A percentile compares a stretch with the other conserved stretches of the same genome.
Conservation (phyloP, 1,284 basidiomycete species). For the Trichosporon coremiiforme region DNA sequence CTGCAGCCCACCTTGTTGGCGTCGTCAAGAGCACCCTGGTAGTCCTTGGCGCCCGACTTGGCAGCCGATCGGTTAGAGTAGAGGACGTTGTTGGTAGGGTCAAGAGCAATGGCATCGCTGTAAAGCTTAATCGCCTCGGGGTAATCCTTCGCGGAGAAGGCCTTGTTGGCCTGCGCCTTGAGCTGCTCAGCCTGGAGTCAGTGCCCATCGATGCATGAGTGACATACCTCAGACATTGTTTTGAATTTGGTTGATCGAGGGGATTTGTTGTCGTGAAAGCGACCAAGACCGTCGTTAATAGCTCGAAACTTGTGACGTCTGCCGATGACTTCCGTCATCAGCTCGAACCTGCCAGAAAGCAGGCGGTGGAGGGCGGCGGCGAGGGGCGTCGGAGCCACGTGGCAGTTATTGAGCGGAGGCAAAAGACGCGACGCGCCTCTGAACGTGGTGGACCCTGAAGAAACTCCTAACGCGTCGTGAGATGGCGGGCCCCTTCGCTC, state of each 20-base stretch:
- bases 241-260: neutral
- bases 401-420: neutral
- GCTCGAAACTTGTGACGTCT: slow-evolving; percentile 4
- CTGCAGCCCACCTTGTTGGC: slow-evolving; percentile 73
- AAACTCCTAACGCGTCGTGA: slow-evolving; percentile 14
- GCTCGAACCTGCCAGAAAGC: slow-evolving; percentile 14
- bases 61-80: slow-evolving; percentile 93
- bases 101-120: slow-evolving; percentile 80
- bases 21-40: slow-evolving; percentile 76
- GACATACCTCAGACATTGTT: slow-evolving; percentile 37
- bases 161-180: slow-evolving; percentile 95
- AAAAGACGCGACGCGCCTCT: slow-evolving; percentile 8
- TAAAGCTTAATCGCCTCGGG: slow-evolving; percentile 80
- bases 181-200: slow-evolving; percentile 61
- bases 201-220: neutral
- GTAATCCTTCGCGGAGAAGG: slow-evolving; percentile 90
- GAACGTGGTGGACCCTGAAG: slow-evolving; percentile 14
- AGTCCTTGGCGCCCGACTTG: slow-evolving; percentile 79
- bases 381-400: neutral
- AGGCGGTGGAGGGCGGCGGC: neutral
- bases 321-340: neutral
- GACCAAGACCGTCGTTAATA: neutral
- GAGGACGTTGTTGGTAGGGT: slow-evolving; percentile 81
- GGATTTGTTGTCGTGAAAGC: slow-evolving; percentile 6
- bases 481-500: slow-evolving; percentile 5